Conservation (phyloP, 2,329 filamentous ascomycete species). For the Hymenotorrendiella dingleyae region DNA sequence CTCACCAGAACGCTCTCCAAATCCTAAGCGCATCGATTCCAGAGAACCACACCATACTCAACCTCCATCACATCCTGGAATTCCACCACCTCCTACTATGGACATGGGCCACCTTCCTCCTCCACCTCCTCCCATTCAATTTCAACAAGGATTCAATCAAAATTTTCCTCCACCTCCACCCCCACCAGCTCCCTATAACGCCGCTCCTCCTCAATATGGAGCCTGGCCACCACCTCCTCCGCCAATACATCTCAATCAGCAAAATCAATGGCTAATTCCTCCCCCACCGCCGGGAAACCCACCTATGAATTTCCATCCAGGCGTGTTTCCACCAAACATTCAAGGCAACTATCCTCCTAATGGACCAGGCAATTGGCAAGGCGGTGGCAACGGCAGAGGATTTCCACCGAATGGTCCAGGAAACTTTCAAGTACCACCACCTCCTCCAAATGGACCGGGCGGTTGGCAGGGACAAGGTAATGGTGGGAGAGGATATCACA, state of each 20-base stretch:
- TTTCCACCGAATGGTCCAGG: background rate
- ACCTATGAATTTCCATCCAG: conserved; percentile 10
- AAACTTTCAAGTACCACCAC: too few species aligned
- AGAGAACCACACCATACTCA: conserved; percentile 3
- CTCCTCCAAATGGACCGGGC: conserved; percentile 17
- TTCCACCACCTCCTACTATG: conserved; percentile 11
- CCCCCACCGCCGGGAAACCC: conserved; percentile 23
- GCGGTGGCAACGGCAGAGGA: conserved; percentile 21
- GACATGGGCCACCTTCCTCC: conserved; percentile 11
- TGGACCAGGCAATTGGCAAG: conserved; percentile 17
- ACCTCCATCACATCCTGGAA: conserved; percentile 5
- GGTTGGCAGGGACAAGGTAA: conserved; percentile 20
- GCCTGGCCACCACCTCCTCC: conserved; percentile 18
- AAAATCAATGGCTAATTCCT: conserved; percentile 17
- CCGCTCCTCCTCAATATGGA: conserved; percentile 1
- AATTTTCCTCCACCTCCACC: conserved; percentile 24
- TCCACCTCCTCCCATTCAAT: conserved; percentile 16
- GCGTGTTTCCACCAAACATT: conserved; percentile 11
- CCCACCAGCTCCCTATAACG: conserved; percentile 10
- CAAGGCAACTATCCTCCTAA: conserved; percentile 12
- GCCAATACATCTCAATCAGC: conserved; percentile 18
- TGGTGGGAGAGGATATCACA: conserved; percentile 8
- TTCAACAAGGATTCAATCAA: conserved; percentile 22
- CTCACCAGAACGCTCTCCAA: conserved; percentile 11
- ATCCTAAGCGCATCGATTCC: conserved; percentile 7